These are phyloP conservation scores for Nepenthes mirabilis DNA, from an alignment of 148 eudicot species.

Conservation along the genomic window DNA sequence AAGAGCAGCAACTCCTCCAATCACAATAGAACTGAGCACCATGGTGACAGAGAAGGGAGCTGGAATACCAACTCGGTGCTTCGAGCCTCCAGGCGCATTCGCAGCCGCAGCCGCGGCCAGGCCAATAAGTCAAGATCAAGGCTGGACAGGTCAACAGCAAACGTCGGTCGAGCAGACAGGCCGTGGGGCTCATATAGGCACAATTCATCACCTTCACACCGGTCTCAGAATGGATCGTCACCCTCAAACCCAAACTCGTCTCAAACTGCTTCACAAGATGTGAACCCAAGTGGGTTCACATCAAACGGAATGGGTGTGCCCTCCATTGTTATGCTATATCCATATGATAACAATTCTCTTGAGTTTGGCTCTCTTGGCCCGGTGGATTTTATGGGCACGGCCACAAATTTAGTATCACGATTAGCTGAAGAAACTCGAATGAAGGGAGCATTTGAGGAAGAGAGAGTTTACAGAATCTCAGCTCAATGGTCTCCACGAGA, in stretches of 20 bases:
- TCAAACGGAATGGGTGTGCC: constrained; percentile 43
- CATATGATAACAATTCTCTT: constrained; percentile 51
- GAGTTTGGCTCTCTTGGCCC: constrained; percentile 75
- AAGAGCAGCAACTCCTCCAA: constrained; percentile 52
- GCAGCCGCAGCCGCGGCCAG: constrained; percentile 48
- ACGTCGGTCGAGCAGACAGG: constrained; percentile 42
- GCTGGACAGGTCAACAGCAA: constrained; percentile 25
- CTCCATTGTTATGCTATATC: constrained; percentile 60
- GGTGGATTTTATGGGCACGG: constrained; percentile 24
- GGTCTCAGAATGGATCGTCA: constrained; percentile 33
- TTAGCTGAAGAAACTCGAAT: constrained; percentile 28
- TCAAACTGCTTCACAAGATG: constrained; percentile 27
- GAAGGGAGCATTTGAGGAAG: constrained; percentile 40
- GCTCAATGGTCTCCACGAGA: constrained; percentile 49
- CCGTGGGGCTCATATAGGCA: constrained; percentile 44
- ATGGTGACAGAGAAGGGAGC: constrained; percentile 63
- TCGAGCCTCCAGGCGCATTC: constrained; percentile 38
- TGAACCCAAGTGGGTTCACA: constrained; percentile 32
- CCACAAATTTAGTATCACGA: constrained; percentile 31
- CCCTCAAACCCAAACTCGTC: constrained; percentile 25
- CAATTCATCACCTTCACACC: constrained; percentile 34
- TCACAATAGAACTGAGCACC: constrained; percentile 54
- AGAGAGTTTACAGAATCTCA: constrained; percentile 35
- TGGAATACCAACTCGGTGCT: constrained; percentile 58
- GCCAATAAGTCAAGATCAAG: constrained; percentile 47